phyloP scores from a whole-genome alignment of 345 rosid species.

The Eucalyptus virginea region DNA sequence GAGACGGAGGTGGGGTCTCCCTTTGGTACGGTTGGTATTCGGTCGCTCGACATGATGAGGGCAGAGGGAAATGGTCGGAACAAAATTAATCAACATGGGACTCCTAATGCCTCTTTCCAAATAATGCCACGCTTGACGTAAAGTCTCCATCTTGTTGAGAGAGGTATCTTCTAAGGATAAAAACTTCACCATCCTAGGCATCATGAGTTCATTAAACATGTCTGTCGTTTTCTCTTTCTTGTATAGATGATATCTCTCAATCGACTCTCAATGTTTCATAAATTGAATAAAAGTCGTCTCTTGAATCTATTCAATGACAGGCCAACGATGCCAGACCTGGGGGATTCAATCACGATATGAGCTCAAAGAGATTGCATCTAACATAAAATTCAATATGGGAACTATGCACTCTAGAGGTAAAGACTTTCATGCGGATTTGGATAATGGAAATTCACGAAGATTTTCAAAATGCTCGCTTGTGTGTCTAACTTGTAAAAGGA shows the following conservation, averaged over 20 bases:
- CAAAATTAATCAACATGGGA: background rate
- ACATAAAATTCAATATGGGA: background rate
- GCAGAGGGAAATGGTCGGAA: background rate
- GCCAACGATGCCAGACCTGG: background rate
- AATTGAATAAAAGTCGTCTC: background rate
- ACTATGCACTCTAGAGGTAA: background rate
- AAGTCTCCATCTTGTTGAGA: background rate
- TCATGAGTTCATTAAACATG: background rate
- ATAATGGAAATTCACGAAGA: background rate
- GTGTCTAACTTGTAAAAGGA: background rate
- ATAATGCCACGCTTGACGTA: background rate
- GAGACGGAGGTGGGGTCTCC: background rate
- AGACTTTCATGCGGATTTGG: background rate
- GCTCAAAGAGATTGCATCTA: background rate
- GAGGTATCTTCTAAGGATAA: background rate
- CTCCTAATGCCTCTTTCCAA: background rate
- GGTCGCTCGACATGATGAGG: background rate
- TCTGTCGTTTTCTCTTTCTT: background rate
- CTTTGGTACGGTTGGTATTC: background rate
- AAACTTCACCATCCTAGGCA: background rate
- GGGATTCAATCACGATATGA: rapidly evolving
- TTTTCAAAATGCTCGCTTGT: background rate
- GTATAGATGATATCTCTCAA: background rate
- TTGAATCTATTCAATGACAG: rapidly evolving
- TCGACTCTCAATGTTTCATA: background rate